A percentile compares a stretch with the other conserved stretches of the same genome.
Conservation (phyloP, 2,329 filamentous ascomycete species). For the Exophiala alcalophila region DNA sequence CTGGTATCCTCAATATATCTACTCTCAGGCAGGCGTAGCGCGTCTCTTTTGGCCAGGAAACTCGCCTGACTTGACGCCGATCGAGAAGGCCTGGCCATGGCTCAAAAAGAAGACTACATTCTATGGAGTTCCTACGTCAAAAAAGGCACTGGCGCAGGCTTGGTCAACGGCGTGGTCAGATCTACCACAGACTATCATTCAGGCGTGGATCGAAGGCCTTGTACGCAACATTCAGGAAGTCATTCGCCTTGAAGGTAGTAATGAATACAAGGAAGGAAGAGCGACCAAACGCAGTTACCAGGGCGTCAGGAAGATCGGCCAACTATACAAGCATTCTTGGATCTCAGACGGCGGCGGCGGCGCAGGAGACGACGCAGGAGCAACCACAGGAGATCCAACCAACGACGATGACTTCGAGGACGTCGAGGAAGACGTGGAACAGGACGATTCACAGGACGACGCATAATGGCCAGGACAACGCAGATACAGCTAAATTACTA, state of each 20-base stretch:
- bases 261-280: conserved; percentile 27
- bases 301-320: conserved; percentile 1
- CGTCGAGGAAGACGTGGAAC: background rate
- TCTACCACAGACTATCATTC: conserved; percentile 16
- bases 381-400: background rate
- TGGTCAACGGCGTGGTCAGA: background rate
- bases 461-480: no score
- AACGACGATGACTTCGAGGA: background rate
- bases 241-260: conserved; percentile 28
- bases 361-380: background rate
- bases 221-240: conserved; percentile 28
- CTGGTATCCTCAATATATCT: conserved; percentile 7
- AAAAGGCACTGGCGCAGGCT: background rate
- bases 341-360: background rate
- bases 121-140: background rate
- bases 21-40: conserved; percentile 6
- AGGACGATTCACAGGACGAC: background rate
- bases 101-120: conserved; percentile 28
- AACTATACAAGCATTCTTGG: conserved; percentile 3
- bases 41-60: conserved; percentile 23
- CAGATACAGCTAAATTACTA: no score
- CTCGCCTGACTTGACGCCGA: conserved; percentile 30
- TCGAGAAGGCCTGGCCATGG: conserved; percentile 28
- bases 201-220: conserved; percentile 29
- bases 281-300: conserved; percentile 1